phyloP scores from a whole-genome alignment of 164 flowering plant species.

The Macadamia integrifolia region DNA sequence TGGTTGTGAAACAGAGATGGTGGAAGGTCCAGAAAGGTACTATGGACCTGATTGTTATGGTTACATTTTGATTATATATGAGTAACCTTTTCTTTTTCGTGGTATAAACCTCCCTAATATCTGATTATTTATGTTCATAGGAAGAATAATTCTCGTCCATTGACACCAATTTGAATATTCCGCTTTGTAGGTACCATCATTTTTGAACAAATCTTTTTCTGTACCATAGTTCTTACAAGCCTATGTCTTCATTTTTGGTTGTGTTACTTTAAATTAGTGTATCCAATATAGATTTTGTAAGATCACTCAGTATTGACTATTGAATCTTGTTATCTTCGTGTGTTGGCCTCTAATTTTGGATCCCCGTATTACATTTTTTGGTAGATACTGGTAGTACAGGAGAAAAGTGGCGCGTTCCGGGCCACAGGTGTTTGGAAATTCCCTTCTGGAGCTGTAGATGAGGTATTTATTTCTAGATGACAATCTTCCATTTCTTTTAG shows the following conservation, averaged over 20 bases:
- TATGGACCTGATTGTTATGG: neutral
- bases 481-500: too few relatives aligned
- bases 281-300: neutral
- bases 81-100: neutral
- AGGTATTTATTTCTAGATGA: conserved; percentile 18
- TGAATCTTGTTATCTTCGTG: neutral
- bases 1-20: too few relatives aligned
- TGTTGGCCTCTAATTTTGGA: conserved; percentile 7
- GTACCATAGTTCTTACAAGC: too few relatives aligned
- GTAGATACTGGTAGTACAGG: conserved; percentile 46
- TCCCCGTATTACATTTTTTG: conserved; percentile 5
- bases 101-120: neutral
- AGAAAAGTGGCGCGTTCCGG: conserved; percentile 26
- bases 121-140: neutral
- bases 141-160: too few relatives aligned
- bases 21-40: too few relatives aligned
- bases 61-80: too few relatives aligned
- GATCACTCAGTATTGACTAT: neutral
- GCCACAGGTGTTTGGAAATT: conserved; percentile 44
- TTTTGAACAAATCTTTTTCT: too few relatives aligned
- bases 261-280: too few relatives aligned
- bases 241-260: too few relatives aligned
- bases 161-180: too few relatives aligned
- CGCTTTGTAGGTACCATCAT: too few relatives aligned
- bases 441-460: conserved; percentile 35